Base-by-base conservation (phyloP, 192 early-diverging fungal species). In the Umbelopsis sp. region DNA sequence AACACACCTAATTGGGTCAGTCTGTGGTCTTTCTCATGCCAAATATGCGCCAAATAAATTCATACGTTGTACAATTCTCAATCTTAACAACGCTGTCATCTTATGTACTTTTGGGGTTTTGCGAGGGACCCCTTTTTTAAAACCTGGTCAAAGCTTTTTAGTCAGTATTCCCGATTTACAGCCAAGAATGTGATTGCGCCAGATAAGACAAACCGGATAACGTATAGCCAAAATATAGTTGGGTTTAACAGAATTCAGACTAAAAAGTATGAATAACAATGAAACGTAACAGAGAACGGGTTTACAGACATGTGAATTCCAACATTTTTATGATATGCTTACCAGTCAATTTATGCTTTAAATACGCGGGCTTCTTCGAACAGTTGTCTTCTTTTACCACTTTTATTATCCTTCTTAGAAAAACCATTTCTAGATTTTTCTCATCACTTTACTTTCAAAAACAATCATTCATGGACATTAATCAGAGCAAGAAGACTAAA, bases 31-130 rank as follows among this genome's bases (percentile, higher is more conserved):
- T 30, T 1, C 27, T 30, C 27, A 30, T 30, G 37, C 37, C 7
- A 41, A 41, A 41, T 18, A 61, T 35, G 18, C 55, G 55, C 55
- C 55, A 35, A 13, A 16, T 49, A 13, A 2, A 15, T 30, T 30
- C 55, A 61, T 33, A 37, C 12, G 55, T 61, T 33, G 55, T 61
- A 61, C 55, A 53, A 10, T 52, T 21, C 21, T 51, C 50, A 5
- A 51, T 25, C 18, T 18, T 18, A 61, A n/a, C 52, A 61, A 35
- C 12, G 16, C 23, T 49, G 4, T 37, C 13, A 61, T 61, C 55
- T 61, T 61, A 35, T 35, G 55, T 11, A 61, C 12, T 61, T 35
- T 61, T 61, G 55, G 55, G 55, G 55, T 61, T 18, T 27, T 16
- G 7, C 10, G 37, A 9, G 37, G 2, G 6, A 41, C 1, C 37